Conservation (phyloP, 148 eudicot genomes). For the Vaccinium vitisidaea region DNA sequence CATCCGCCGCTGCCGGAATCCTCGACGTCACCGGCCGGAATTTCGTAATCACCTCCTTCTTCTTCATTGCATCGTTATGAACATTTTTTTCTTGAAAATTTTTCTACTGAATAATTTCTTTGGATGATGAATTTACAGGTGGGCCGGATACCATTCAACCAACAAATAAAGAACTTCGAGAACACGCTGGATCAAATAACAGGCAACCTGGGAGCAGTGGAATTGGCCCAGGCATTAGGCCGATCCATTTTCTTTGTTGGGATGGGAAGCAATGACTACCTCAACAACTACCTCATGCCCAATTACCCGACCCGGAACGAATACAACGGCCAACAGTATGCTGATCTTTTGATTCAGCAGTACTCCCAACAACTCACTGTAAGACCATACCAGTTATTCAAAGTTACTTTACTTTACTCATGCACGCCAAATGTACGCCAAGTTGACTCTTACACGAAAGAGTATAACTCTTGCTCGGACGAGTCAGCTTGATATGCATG, state of each 20-base stretch:
- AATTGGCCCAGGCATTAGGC: constrained; percentile 43
- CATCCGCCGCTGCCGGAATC: constrained; percentile 94
- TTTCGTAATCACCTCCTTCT: constrained; percentile 42
- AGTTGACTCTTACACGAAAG: too few species aligned
- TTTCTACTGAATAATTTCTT: background rate
- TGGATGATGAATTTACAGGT: constrained; percentile 36
- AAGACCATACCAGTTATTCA: constrained; percentile 15
- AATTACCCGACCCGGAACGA: constrained; percentile 72
- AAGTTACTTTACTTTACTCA: too few species aligned
- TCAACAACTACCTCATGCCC: constrained; percentile 95
- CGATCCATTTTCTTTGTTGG: constrained; percentile 75
- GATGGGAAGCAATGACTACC: constrained; percentile 97
- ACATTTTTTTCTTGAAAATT: background rate
- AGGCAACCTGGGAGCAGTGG: constrained; percentile 43
- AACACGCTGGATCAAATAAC: constrained; percentile 60
- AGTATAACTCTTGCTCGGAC: too few species aligned
- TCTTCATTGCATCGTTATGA: background rate
- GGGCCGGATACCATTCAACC: constrained; percentile 82
- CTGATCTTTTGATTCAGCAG: constrained; percentile 59
- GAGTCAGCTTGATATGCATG: too few species aligned
- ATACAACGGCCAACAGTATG: constrained; percentile 60
- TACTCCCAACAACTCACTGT: constrained; percentile 73
- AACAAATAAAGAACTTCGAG: constrained; percentile 75
- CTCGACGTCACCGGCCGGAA: constrained; percentile 84
- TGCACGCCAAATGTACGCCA: too few species aligned